Conservation (phyloP, 2,329 filamentous ascomycete species). For the Trichophyton schoenleinii region DNA sequence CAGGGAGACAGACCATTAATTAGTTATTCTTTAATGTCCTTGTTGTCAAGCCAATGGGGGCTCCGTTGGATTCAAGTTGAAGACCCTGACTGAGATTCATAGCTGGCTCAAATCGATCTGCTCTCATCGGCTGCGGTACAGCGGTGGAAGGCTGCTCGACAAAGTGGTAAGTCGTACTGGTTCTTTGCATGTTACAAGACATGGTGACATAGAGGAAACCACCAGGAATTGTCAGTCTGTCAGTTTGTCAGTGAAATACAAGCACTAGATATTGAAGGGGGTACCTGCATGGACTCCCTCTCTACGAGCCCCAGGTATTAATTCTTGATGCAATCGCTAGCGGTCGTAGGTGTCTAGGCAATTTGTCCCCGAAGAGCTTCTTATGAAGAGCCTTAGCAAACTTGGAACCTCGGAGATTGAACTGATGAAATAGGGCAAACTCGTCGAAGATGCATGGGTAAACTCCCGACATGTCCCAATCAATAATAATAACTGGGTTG, state of each 20-base stretch:
- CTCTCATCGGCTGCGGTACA: slow-evolving; percentile 14
- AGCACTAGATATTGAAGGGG: background rate
- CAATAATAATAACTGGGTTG: background rate
- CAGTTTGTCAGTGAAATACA: background rate
- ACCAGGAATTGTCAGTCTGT: background rate
- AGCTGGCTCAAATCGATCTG: slow-evolving; percentile 15
- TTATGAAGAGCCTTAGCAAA: background rate
- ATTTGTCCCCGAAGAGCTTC: background rate
- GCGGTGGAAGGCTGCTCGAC: background rate
- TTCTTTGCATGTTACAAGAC: background rate
- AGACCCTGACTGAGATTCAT: slow-evolving; percentile 14
- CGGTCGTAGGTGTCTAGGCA: background rate
- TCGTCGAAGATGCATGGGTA: background rate
- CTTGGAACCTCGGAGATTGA: background rate
- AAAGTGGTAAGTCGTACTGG: background rate
- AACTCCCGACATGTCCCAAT: background rate
- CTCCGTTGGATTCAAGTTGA: background rate
- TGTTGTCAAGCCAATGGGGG: too few relatives aligned
- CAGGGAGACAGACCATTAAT: too few relatives aligned
- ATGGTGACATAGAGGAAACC: background rate
- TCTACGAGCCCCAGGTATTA: background rate
- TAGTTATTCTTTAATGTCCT: too few relatives aligned
- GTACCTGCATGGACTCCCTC: background rate
- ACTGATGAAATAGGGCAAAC: background rate
- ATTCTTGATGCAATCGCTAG: background rate